Conservation (phyloP, 306 rosid genomes). For the Begonia loranthoides region DNA sequence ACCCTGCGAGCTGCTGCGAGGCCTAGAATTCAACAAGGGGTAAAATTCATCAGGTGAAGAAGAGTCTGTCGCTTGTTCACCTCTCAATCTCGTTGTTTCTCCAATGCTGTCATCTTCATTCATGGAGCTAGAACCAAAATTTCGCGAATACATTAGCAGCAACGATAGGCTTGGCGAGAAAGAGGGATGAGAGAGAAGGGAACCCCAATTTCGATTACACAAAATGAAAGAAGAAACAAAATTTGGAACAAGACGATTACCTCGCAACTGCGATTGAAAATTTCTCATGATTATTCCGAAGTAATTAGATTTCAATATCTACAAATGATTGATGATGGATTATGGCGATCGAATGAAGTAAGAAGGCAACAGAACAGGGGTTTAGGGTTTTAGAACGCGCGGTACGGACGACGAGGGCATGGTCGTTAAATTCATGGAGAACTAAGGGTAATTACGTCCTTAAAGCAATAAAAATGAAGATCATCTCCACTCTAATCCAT, state of each 20-base stretch:
- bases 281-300: not conserved
- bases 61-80: not conserved
- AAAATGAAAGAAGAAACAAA: not conserved
- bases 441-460: not conserved
- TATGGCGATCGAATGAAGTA: no score
- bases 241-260: not conserved
- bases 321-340: no score
- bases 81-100: not conserved
- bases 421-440: no score
- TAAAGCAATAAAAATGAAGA: no score
- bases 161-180: not conserved
- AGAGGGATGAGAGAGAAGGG: not conserved
- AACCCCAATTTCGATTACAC: no score
- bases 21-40: not conserved
- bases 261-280: not conserved
- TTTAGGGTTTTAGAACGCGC: not conserved
- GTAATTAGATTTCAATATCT: not conserved
- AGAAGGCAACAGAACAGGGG: not conserved
- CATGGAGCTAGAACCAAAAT: not conserved
- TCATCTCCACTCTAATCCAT: no score
- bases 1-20: constrained; percentile 4
- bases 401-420: no score
- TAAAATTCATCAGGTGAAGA: not conserved
- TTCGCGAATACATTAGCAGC: not conserved
- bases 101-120: not conserved